Conservation (phyloP, 2,329 filamentous ascomycete species). For the Pseudogymnoascus sp. region DNA sequence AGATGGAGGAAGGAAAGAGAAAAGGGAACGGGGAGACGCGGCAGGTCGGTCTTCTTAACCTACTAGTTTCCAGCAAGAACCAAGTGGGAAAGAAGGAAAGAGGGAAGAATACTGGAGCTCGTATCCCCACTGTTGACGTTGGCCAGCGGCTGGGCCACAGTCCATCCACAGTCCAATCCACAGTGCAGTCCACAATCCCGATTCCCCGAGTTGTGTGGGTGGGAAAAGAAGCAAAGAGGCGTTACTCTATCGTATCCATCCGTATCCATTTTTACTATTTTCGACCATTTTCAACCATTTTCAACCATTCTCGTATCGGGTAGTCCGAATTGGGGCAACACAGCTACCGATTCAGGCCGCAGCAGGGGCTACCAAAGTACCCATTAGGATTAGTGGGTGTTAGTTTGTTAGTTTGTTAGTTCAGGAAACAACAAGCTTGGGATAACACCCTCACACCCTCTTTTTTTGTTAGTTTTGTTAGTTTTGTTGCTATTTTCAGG, state of each 20-base stretch:
- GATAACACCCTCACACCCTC: not conserved
- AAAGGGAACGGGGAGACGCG: not conserved
- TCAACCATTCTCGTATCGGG: not conserved
- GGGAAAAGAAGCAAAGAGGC: not conserved
- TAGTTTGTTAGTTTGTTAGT: not conserved
- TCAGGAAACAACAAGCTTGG: not conserved
- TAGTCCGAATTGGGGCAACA: not conserved
- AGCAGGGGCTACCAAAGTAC: not conserved
- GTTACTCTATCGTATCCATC: not conserved
- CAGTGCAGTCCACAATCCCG: too few relatives aligned
- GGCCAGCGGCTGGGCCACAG: not conserved
- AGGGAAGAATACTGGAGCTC: conserved; percentile 1
- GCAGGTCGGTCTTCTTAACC: conserved; percentile 1
- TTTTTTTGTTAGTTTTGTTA: not conserved
- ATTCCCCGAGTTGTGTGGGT: not conserved
- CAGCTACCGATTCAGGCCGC: not conserved
- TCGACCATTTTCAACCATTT: too few relatives aligned
- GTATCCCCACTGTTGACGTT: conserved; percentile 1
- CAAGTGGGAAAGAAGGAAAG: not conserved
- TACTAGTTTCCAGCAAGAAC: not conserved
- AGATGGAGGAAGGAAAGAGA: not conserved
- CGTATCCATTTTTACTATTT: not conserved
- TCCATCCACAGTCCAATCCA: too few relatives aligned
- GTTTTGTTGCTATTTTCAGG: conserved; percentile 1
- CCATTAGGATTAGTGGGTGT: not conserved